These are phyloP conservation scores for Leptodontidium sp. DNA, from an alignment of 2,329 filamentous ascomycete species.

Conservation along the genomic window DNA sequence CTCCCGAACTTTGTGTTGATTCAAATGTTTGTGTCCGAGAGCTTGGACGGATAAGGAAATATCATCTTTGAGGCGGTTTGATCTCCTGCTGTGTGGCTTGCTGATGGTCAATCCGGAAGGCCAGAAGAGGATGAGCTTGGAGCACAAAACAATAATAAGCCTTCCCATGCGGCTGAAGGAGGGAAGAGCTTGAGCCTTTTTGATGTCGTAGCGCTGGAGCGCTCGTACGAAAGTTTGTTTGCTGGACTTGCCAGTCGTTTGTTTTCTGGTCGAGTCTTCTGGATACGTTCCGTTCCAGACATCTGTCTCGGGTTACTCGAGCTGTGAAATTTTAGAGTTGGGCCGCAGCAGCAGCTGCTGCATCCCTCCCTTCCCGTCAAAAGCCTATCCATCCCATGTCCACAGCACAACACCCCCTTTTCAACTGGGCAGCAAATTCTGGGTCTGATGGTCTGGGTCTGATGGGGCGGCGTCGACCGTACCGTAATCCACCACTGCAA, in stretches of 20 bases:
- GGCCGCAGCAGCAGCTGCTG: conserved; percentile 12
- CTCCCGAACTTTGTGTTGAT: background rate
- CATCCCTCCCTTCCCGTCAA: conserved; percentile 9
- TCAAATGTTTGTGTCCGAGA: conserved; percentile 14
- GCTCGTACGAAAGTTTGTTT: background rate
- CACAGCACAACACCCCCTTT: conserved; percentile 20
- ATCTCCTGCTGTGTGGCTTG: conserved; percentile 9
- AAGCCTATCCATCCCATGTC: conserved; percentile 4
- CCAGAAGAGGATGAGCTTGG: conserved; percentile 14
- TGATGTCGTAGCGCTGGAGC: conserved; percentile 2
- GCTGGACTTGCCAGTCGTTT: background rate
- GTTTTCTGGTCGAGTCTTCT: background rate
- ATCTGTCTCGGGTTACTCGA: conserved; percentile 25
- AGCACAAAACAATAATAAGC: conserved; percentile 3
- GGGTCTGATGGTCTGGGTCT: conserved; percentile 25
- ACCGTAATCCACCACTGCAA: conserved; percentile 11
- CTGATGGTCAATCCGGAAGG: conserved; percentile 5
- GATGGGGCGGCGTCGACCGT: conserved; percentile 2
- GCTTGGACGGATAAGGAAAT: conserved; percentile 19
- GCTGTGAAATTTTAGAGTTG: conserved; percentile 9
- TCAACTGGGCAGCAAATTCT: conserved; percentile 14
- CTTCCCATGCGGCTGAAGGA: conserved; percentile 15
- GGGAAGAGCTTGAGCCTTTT: background rate
- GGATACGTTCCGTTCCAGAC: conserved; percentile 19
- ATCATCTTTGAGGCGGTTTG: conserved; percentile 9